Evolutionary conservation across 176 grass and related monocot genomes (phyloP).

Genomic region (Musa troglodytarum): DNA sequence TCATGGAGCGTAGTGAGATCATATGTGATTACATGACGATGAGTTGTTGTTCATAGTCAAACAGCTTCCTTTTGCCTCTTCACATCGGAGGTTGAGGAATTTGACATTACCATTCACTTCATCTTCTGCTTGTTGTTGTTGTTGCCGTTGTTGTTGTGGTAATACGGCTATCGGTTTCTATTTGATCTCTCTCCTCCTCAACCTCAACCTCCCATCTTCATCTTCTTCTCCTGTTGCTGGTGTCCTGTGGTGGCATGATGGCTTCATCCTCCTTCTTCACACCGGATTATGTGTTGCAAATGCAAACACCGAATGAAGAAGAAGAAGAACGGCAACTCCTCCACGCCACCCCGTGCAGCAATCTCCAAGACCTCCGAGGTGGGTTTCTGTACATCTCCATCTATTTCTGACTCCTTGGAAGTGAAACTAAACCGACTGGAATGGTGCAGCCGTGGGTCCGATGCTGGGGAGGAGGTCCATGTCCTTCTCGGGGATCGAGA

Average conservation of each 20-base stretch:
- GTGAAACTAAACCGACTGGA: neutral
- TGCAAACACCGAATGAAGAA: conserved; percentile 58
- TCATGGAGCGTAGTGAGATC: no score
- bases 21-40: no score
- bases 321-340: conserved; percentile 18
- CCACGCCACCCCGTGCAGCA: conserved; percentile 1
- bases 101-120: no score
- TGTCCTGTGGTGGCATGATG: conserved; percentile 72
- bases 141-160: no score
- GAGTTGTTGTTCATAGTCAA: no score
- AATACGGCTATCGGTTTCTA: no score
- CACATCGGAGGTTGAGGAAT: no score
- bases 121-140: no score
- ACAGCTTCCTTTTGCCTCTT: no score
- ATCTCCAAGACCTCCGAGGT: conserved; percentile 80
- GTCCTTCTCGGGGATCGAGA: conserved; percentile 29
- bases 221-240: conserved; percentile 14
- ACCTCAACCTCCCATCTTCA: neutral
- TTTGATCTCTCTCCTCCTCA: neutral
- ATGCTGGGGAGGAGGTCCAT: conserved; percentile 78
- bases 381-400: neutral
- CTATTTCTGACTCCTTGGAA: neutral
- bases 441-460: conserved; percentile 43
- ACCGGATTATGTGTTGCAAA: conserved; percentile 78
- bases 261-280: conserved; percentile 60